Percentiles rank a stretch among this genome's conserved stretches.
phyloP scores from a whole-genome alignment of 73 alveolate species.

The Breviolum minutum region DNA sequence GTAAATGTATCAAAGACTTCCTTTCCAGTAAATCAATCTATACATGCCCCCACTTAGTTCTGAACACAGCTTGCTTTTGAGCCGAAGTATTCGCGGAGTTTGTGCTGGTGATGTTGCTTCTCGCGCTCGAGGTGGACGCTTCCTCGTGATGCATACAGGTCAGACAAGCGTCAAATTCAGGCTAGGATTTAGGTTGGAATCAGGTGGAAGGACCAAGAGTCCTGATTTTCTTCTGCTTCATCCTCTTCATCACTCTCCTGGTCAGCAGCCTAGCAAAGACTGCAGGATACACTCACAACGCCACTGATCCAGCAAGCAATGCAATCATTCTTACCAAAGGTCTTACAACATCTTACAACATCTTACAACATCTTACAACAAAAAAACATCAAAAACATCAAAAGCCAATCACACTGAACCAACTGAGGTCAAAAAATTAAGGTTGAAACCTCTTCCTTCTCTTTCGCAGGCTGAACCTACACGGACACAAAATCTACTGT shows the following conservation, averaged over 20 bases:
- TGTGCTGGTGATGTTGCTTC: slow-evolving; percentile 3
- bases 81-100: background rate
- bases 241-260: background rate
- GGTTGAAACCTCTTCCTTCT: too few relatives aligned
- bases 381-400: too few relatives aligned
- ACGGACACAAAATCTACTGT: too few relatives aligned
- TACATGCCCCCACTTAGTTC: background rate
- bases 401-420: too few relatives aligned
- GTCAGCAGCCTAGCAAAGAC: background rate
- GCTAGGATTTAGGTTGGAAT: background rate
- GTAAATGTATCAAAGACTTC: too few relatives aligned
- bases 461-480: too few relatives aligned
- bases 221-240: slow-evolving; percentile 1
- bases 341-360: too few relatives aligned
- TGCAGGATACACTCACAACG: background rate
- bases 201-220: background rate
- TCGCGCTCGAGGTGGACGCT: background rate
- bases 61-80: background rate
- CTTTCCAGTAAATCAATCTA: too few relatives aligned
- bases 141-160: background rate
- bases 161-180: background rate
- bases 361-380: too few relatives aligned
- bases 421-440: too few relatives aligned
- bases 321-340: too few relatives aligned
- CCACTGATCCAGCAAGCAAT: background rate